Percentiles rank a stretch among this genome's conserved stretches.
Conservation (phyloP, 164 flowering plant species). For the Protea cynaroides region DNA sequence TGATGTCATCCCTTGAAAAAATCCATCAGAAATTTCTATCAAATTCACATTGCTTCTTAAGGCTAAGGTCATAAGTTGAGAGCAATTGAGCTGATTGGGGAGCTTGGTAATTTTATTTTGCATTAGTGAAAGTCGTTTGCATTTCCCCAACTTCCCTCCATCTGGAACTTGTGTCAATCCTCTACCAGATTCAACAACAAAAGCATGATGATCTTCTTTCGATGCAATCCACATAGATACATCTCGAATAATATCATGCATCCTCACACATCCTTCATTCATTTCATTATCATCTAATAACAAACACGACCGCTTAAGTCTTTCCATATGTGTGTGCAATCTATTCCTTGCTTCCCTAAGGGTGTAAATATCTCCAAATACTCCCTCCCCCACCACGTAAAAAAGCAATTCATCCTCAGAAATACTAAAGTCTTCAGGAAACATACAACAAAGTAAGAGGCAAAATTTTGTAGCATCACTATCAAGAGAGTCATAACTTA, state of each 20-base stretch:
- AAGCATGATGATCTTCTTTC: no score
- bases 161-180: no score
- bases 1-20: background rate
- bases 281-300: no score
- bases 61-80: no score
- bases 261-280: background rate
- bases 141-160: no score
- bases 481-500: conserved; percentile 17
- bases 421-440: conserved; percentile 18
- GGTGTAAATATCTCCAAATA: background rate
- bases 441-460: conserved; percentile 22
- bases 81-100: no score
- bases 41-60: no score
- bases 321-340: background rate
- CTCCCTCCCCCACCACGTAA: background rate
- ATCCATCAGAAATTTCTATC: background rate
- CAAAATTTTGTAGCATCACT: conserved; percentile 5
- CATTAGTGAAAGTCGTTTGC: no score
- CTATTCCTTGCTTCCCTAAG: conserved; percentile 1
- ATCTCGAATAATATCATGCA: conserved; percentile 14
- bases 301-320: conserved; percentile 6
- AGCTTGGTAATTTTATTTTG: no score
- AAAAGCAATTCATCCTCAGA: background rate
- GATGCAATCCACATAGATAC: background rate
- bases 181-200: no score